Base-by-base conservation (phyloP, 2,329 filamentous ascomycete species). In the Hypoxylon sp. region DNA sequence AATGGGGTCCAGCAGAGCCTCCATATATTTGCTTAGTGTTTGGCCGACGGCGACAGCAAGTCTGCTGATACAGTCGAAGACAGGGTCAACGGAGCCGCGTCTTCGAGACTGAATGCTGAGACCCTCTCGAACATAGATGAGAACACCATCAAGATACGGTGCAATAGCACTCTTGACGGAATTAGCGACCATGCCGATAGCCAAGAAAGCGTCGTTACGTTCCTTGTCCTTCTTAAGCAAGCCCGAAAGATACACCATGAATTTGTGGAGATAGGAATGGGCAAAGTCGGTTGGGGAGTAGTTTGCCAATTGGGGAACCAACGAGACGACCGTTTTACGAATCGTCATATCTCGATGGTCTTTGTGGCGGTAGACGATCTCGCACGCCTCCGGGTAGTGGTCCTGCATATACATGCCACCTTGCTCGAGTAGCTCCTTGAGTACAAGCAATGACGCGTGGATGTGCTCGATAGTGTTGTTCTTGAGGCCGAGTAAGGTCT, bases 321-420 rank as follows among this genome's bases (percentile, higher is more conserved):
- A 89, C 56, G 92, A 85, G 37, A 98, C 92, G 30, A 98, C 91
- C 6, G 97, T 96, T 72, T 91, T 91, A 56, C 94, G 87, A 70
- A 98, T 95, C 34, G 93, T 91, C 3, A 88, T 82, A 71, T 99
- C 96, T 56, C 92, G 88, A 71, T 98, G 93, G 71, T 99, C 95
- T 77, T 97, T 97, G 77, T 97, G 92, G 65, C 91, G 91, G 68
- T 94, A 89, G 34, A 97, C 92, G 67, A 95, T 94, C 66, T 99
- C 95, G 76, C 94, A 98, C 10, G 93, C 90, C 71, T 97, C 92
- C 61, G 90, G 88, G 77, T 98, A 99, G 74, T 94, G 89, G 39
- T 94, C 92, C 73, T 97, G 93, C 95, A 99, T 98, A 78, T 97
- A 99, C 94, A 99, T 99, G 71, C 93, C 94, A 55, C 95, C 95